These are phyloP conservation scores for Euphorbia schlechtendalii DNA, from an alignment of 441 rosid species.

Conservation along the genomic window DNA sequence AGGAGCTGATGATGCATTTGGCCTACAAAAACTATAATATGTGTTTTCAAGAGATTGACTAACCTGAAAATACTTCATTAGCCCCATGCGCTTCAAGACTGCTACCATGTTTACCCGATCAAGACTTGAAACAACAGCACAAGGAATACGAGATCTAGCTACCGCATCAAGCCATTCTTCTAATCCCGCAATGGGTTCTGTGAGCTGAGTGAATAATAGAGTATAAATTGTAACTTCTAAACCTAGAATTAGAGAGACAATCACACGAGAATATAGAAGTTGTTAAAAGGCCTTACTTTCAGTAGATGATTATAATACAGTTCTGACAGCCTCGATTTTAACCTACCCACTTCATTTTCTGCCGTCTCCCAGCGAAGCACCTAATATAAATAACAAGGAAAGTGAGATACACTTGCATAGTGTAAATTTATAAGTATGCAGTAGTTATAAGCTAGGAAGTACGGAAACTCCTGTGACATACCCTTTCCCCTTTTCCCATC, in stretches of 20 bases:
- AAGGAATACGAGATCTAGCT: slow-evolving; percentile 68
- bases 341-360: slow-evolving; percentile 49
- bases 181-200: slow-evolving; percentile 65
- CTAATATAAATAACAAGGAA: slow-evolving; percentile 42
- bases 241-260: too few species aligned
- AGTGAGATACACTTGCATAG: too few species aligned
- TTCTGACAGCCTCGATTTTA: slow-evolving; percentile 60
- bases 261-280: too few species aligned
- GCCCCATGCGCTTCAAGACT: slow-evolving; percentile 64
- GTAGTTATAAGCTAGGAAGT: too few species aligned
- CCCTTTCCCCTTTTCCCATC: too few species aligned
- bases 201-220: slow-evolving; percentile 40
- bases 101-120: slow-evolving; percentile 72
- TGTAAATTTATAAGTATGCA: too few species aligned
- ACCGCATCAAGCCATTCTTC: slow-evolving; percentile 86
- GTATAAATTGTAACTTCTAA: slow-evolving; percentile 1
- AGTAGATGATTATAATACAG: slow-evolving; percentile 59
- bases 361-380: slow-evolving; percentile 58
- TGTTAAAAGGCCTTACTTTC: slow-evolving; percentile 32
- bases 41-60: slow-evolving; percentile 9
- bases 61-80: slow-evolving; percentile 82
- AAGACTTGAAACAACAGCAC: slow-evolving; percentile 89
- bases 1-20: too few species aligned
- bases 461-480: too few species aligned
- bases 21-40: neutral